Conservation (phyloP, 2,329 filamentous ascomycete species). For the Calonectria pseudoturangicola region DNA sequence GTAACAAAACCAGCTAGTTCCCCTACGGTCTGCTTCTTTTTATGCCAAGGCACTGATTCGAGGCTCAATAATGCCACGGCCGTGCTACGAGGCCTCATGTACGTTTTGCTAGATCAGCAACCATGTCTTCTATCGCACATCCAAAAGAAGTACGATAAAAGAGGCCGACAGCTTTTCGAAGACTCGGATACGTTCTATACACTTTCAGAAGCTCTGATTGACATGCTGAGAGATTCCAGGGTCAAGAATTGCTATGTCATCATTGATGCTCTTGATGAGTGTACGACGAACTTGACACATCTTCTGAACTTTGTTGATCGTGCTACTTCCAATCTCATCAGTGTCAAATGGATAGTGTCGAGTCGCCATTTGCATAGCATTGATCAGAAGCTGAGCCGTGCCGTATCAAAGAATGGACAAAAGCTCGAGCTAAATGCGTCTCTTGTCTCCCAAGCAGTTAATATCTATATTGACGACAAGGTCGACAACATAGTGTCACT, state of each 20-base stretch:
- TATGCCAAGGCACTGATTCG: constrained; percentile 5
- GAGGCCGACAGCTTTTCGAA: not conserved
- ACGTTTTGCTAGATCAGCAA: not conserved
- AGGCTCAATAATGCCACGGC: not conserved
- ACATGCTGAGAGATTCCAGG: not conserved
- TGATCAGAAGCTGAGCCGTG: constrained; percentile 51
- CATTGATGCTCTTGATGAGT: constrained; percentile 70
- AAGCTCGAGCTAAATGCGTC: constrained; percentile 56
- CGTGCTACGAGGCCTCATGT: constrained; percentile 1
- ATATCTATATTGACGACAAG: not conserved
- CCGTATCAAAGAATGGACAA: constrained; percentile 57
- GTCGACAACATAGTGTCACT: not conserved
- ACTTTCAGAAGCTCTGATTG: not conserved
- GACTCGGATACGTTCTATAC: not conserved
- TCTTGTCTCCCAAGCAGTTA: constrained; percentile 53
- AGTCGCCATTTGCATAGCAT: constrained; percentile 62
- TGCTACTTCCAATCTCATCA: not conserved
- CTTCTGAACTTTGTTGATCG: constrained; percentile 58
- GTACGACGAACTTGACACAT: constrained; percentile 42
- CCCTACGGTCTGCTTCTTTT: not conserved
- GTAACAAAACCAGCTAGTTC: not conserved
- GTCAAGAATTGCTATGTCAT: constrained; percentile 54
- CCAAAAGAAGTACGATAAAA: not conserved
- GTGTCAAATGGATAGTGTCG: constrained; percentile 65
- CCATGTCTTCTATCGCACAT: not conserved